Evolutionary conservation across 73 alveolate species (phyloP).

Genomic region (Paraurostyla sp.): DNA sequence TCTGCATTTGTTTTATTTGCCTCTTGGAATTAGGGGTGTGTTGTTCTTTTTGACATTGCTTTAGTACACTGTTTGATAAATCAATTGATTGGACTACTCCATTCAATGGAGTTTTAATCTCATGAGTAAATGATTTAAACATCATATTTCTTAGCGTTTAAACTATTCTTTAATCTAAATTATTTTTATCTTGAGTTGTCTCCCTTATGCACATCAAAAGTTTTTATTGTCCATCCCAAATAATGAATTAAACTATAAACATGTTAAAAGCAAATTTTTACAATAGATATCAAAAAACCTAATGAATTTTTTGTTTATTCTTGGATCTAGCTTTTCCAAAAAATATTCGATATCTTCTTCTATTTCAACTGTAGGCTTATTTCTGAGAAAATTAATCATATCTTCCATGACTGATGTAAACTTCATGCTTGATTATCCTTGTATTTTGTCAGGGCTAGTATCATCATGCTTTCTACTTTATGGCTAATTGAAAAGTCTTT

Average conservation of each 20-base stretch:
- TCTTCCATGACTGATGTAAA: slow-evolving; percentile 47
- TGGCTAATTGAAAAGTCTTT: not conserved
- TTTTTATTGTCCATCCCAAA: slow-evolving; percentile 57
- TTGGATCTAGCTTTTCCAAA: slow-evolving; percentile 28
- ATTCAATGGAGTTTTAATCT: slow-evolving; percentile 53
- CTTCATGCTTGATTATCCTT: too few species aligned
- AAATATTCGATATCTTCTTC: slow-evolving; percentile 53
- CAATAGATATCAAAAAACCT: slow-evolving; percentile 17
- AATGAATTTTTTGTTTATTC: not conserved
- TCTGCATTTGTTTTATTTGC: not conserved
- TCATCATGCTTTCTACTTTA: not conserved
- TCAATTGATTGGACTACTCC: slow-evolving; percentile 41
- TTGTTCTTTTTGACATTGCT: not conserved
- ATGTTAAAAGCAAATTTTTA: not conserved
- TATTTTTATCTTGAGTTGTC: slow-evolving; percentile 45
- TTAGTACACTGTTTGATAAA: not conserved
- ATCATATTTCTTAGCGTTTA: slow-evolving; percentile 38
- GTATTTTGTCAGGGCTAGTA: not conserved
- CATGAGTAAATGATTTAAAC: slow-evolving; percentile 63
- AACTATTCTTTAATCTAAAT: not conserved
- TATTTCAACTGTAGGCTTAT: slow-evolving; percentile 48
- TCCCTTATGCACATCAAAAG: slow-evolving; percentile 17
- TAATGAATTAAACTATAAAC: slow-evolving; percentile 30
- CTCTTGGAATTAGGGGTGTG: not conserved
- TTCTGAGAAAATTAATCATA: slow-evolving; percentile 29